Evolutionary conservation across 1,284 basidiomycete species (phyloP).

Genomic region (Tilletia horrida): DNA sequence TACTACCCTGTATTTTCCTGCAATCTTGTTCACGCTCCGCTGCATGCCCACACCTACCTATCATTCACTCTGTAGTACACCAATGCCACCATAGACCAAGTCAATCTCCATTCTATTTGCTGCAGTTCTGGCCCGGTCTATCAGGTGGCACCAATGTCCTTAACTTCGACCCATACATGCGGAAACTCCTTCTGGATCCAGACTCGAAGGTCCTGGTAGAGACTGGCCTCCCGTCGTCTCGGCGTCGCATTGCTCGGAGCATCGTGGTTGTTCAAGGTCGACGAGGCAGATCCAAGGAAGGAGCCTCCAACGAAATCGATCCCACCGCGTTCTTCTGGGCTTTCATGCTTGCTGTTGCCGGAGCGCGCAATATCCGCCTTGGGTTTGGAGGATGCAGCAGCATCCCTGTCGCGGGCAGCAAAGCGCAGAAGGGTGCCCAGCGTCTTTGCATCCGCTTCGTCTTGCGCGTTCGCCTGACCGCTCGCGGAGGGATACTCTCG

Average conservation of each 20-base stretch:
- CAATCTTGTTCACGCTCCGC: neutral
- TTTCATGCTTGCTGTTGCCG: neutral
- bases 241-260: neutral
- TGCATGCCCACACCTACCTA: neutral
- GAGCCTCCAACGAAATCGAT: neutral
- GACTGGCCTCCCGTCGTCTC: neutral
- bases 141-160: neutral
- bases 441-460: conserved; percentile 7
- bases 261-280: neutral
- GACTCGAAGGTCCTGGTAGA: neutral
- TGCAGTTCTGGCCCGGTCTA: neutral
- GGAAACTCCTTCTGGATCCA: conserved; percentile 1
- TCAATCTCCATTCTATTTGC: neutral
- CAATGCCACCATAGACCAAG: too few relatives aligned
- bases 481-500: too few relatives aligned
- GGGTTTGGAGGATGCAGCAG: neutral
- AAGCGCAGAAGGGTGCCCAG: conserved; percentile 3
- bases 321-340: neutral
- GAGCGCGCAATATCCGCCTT: neutral
- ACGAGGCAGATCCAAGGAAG: neutral
- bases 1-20: neutral
- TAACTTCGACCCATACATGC: neutral
- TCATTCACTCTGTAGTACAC: neutral
- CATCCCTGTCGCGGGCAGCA: conserved; percentile 3
- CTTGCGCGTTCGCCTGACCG: neutral